Percentiles rank a stretch among this genome's conserved stretches.
Conservation (phyloP, 106 monocot species). For the Cymbidium sinense region DNA sequence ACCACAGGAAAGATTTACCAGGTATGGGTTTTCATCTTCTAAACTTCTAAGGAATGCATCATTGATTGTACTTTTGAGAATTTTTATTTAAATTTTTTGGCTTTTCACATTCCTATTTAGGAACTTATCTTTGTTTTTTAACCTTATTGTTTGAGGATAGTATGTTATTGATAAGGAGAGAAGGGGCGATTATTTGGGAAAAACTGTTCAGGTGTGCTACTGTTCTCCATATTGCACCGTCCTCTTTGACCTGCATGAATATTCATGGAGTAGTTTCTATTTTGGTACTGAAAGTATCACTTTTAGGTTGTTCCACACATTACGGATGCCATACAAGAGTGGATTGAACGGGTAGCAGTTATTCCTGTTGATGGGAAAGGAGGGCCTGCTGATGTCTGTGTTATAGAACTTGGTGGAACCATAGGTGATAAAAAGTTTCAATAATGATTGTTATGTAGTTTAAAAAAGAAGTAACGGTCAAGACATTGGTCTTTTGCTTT, state of each 20-base stretch:
- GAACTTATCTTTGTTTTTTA: not conserved
- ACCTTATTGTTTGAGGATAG: conserved; percentile 16
- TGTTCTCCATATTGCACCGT: not conserved
- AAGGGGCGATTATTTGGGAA: conserved; percentile 46
- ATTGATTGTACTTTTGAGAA: conserved; percentile 8
- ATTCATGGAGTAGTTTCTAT: not conserved
- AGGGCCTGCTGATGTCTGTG: conserved; percentile 86
- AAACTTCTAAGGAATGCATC: not conserved
- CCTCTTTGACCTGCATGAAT: not conserved
- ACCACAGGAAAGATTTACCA: conserved; percentile 51
- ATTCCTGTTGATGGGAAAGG: conserved; percentile 86
- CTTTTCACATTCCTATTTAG: not conserved
- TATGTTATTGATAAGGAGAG: conserved; percentile 44
- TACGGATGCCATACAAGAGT: conserved; percentile 90
- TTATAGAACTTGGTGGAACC: conserved; percentile 94
- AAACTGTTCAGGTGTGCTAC: conserved; percentile 48
- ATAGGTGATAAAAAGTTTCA: conserved; percentile 48
- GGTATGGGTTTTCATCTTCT: conserved; percentile 11
- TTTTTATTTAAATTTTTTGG: not conserved
- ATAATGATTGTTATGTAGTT: not conserved
- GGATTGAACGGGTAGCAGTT: conserved; percentile 77
- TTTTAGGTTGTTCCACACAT: conserved; percentile 84
- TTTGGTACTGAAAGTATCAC: not conserved
- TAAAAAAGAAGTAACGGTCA: not conserved
- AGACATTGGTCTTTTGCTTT: not conserved